Conservation (phyloP, 192 early-diverging fungal genomes). For the Backusella luteola region DNA sequence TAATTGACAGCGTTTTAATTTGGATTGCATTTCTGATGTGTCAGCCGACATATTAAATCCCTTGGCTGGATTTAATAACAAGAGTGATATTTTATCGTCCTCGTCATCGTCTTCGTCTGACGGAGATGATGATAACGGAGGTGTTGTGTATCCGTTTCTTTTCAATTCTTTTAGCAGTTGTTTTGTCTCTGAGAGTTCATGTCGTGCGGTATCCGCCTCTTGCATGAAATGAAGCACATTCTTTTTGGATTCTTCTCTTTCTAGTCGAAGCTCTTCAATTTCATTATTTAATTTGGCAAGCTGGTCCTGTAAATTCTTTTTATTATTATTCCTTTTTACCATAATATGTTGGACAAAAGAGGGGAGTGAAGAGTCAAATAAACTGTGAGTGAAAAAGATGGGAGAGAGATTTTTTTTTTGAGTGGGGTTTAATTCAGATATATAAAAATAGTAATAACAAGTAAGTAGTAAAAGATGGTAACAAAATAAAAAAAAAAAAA, state of each 20-base stretch:
- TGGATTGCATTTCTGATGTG: background rate
- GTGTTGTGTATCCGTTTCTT: background rate
- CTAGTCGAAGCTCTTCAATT: conserved; percentile 21
- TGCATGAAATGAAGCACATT: conserved; percentile 20
- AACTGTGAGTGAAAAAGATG: background rate
- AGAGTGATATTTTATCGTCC: background rate
- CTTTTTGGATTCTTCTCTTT: conserved; percentile 22
- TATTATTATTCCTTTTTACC: conserved; percentile 10
- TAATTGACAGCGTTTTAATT: background rate
- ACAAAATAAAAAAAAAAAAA: background rate
- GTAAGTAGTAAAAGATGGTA: conserved; percentile 7
- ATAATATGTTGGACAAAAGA: background rate
- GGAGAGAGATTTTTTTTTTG: background rate
- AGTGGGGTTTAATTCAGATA: background rate
- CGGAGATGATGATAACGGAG: background rate
- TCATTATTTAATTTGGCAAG: conserved; percentile 18
- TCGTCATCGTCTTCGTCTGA: background rate
- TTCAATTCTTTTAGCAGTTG: background rate
- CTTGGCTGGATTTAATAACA: background rate
- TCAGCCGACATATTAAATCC: background rate
- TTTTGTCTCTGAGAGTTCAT: background rate
- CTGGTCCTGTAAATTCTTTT: conserved; percentile 14
- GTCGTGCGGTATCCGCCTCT: conserved; percentile 21
- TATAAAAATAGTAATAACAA: background rate
- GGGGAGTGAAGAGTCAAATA: background rate